Percentiles rank a stretch among this genome's conserved stretches.
Conservation (phyloP, 106 monocot species). For the Dioscorea dumetorum region DNA sequence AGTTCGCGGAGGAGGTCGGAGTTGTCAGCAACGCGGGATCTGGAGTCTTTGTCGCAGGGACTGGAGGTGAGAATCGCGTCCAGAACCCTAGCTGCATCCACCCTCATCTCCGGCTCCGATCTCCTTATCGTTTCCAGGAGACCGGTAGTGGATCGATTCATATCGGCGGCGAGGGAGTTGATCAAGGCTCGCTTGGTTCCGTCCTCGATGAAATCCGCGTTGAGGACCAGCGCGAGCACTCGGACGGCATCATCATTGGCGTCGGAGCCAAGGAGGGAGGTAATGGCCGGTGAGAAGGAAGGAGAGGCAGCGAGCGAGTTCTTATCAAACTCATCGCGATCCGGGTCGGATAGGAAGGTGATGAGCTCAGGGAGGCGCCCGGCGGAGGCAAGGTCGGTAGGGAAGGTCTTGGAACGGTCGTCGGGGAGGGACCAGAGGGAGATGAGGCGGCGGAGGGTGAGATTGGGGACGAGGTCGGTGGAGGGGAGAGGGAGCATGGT, state of each 20-base stretch:
- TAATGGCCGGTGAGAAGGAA: constrained; percentile 9
- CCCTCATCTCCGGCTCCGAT: constrained; percentile 8
- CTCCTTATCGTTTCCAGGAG: constrained; percentile 1
- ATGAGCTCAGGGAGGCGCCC: background rate
- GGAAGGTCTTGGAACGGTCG: background rate
- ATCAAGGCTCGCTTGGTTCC: constrained; percentile 10
- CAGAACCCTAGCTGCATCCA: constrained; percentile 40
- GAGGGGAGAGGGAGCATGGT: constrained; percentile 73
- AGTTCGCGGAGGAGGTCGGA: constrained; percentile 32
- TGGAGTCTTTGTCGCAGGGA: constrained; percentile 10
- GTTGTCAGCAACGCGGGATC: constrained; percentile 20
- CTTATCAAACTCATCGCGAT: constrained; percentile 41
- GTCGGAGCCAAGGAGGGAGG: constrained; percentile 16
- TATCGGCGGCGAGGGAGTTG: background rate
- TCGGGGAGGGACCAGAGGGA: constrained; percentile 37
- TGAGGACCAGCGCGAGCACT: constrained; percentile 20
- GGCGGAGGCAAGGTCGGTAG: constrained; percentile 1
- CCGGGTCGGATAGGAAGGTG: constrained; percentile 22
- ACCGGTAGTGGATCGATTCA: background rate
- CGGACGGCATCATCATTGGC: constrained; percentile 3
- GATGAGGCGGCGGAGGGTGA: constrained; percentile 83
- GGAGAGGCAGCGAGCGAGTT: constrained; percentile 8
- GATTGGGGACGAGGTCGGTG: constrained; percentile 81
- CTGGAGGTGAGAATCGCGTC: constrained; percentile 2
- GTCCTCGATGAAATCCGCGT: constrained; percentile 17